Evolutionary conservation across 305 asterid species (phyloP), one percentile per base, ranked within the genome.

Genomic region (Fraxinus sp.): DNA sequence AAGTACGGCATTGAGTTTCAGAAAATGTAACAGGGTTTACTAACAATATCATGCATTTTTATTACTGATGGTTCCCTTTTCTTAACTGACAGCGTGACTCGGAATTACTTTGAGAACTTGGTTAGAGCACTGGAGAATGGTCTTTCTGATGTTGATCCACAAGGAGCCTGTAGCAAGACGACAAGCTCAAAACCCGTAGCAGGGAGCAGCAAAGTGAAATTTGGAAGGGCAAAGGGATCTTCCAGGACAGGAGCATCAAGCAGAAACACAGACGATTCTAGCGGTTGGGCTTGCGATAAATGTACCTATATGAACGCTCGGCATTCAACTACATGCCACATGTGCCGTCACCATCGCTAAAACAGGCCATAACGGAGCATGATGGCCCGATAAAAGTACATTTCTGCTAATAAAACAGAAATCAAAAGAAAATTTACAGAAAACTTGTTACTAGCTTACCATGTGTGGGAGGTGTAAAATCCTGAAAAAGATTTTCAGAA

Each of bases 141-240:
- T 35, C 94, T 90, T 49, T 83, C 82, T 35, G 95, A 92, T 82
- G 93, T 90, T 82, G 83, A 83, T 86, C 86, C 98, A n/a, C 94
- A 90, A 83, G 91, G 90, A 62, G 84, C 87, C 55, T 74, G 88
- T 73, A 89, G 88, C 84, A 86, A 85, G 86, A 84, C 90, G 18
- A 70, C 41, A 13, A 87, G 86, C 89, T 86, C 93, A 75, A 91
- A 85, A 86, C 82, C 59, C 39, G 82, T 5, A 41, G 91, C 94
- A 28, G 95, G 92, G 74, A 89, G 89, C 78, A 94, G 98, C 94
- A 92, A 94, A 88, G 88, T 78, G n/a, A 93, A 89, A 87, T 84
- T 83, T 26, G 92, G 92, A 57, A 89, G 85, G 84, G 92, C 90
- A 32, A 93, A 91, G 83, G 93, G 87, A 22, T 86, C 95, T 81